These are phyloP conservation scores for Aspergillus leporis DNA, from an alignment of 495 filamentous ascomycete genomes.

Conservation along the genomic window DNA sequence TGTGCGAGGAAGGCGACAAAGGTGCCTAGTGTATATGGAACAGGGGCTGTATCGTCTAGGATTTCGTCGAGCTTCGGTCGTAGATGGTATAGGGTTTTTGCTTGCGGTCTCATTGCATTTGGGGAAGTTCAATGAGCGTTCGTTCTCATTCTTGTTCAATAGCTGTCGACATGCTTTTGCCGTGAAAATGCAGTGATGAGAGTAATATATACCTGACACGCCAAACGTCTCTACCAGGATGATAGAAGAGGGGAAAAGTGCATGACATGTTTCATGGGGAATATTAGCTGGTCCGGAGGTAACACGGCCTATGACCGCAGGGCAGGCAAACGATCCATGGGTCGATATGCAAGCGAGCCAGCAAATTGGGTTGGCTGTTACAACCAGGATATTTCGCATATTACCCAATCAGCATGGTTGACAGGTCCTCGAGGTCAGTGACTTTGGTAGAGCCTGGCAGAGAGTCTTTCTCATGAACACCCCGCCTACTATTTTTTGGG, in stretches of 20 bases:
- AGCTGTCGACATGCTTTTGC: neutral
- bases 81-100: neutral
- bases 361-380: neutral
- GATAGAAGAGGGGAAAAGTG: neutral
- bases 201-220: neutral
- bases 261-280: neutral
- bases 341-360: neutral
- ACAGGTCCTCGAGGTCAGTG: neutral
- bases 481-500: no score
- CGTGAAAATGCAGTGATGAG: neutral
- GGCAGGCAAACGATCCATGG: neutral
- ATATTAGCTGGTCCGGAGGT: neutral
- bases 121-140: neutral
- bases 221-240: neutral
- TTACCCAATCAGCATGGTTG: neutral
- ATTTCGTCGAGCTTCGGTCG: conserved; percentile 78
- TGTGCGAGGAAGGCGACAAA: conserved; percentile 89
- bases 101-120: conserved; percentile 1
- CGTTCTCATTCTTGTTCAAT: neutral
- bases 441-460: neutral
- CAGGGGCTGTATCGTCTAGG: conserved; percentile 71
- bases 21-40: conserved; percentile 81
- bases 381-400: neutral
- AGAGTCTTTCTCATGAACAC: no score
- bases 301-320: neutral